These are phyloP conservation scores for Aspergillus sclerotioniger DNA, from an alignment of 495 filamentous ascomycete genomes.

Conservation along the genomic window DNA sequence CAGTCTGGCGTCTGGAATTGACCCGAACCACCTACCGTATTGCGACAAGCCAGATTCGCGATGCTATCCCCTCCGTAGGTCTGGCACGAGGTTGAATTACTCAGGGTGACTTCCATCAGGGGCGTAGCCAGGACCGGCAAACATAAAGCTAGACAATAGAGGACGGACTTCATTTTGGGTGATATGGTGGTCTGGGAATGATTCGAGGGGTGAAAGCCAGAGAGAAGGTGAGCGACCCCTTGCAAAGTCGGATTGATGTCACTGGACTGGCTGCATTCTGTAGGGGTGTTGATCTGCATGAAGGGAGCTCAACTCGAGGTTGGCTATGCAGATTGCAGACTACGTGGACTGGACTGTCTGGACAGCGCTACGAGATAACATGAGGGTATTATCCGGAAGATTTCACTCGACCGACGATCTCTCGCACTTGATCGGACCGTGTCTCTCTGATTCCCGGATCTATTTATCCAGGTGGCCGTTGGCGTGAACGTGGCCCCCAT, in stretches of 20 bases:
- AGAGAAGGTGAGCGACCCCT: neutral
- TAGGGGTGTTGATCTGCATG: neutral
- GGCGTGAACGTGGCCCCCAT: too few relatives aligned
- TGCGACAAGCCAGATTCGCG: neutral
- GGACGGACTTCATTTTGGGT: neutral
- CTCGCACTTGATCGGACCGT: too few relatives aligned
- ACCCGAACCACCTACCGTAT: neutral
- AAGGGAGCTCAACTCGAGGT: neutral
- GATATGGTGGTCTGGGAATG: too few relatives aligned
- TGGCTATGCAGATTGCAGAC: neutral
- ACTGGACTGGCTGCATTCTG: neutral
- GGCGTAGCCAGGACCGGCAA: neutral
- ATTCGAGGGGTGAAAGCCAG: neutral
- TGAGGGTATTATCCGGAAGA: too few relatives aligned
- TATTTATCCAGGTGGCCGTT: too few relatives aligned
- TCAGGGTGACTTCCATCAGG: neutral
- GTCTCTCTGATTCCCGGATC: too few relatives aligned
- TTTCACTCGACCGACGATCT: too few relatives aligned
- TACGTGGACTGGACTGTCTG: neutral
- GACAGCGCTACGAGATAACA: too few relatives aligned
- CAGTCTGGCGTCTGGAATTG: neutral
- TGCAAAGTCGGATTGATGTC: neutral
- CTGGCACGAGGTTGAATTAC: slow-evolving; percentile 1
- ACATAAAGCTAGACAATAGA: neutral
- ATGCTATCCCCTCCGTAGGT: neutral